Conservation (phyloP, 352 stramenopile genomes). For the Globisporangium recalcitrans region DNA sequence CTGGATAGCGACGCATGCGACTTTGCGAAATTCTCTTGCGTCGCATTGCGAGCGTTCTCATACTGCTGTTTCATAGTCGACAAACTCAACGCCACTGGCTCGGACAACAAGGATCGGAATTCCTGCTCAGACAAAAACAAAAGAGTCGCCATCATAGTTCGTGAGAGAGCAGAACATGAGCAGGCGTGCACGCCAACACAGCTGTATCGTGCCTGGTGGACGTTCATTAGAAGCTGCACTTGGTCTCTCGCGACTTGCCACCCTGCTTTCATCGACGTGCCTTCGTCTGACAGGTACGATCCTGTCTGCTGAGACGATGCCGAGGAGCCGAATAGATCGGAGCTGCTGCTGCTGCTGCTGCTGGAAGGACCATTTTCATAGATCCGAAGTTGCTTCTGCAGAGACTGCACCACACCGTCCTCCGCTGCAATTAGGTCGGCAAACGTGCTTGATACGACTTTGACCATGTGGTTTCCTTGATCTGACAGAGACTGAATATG, state of each 20-base stretch:
- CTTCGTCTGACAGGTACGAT: constrained; percentile 33
- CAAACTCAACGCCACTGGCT: constrained; percentile 67
- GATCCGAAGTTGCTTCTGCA: constrained; percentile 50
- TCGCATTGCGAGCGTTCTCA: constrained; percentile 41
- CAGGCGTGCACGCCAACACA: not conserved
- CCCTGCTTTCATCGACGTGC: constrained; percentile 41
- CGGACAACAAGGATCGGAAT: constrained; percentile 67
- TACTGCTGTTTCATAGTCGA: constrained; percentile 80
- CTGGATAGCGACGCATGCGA: constrained; percentile 38
- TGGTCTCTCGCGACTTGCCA: constrained; percentile 63
- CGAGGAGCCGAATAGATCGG: constrained; percentile 39
- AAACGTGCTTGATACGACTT: constrained; percentile 43
- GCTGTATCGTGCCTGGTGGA: constrained; percentile 40
- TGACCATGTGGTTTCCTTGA: constrained; percentile 52
- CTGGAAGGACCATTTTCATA: constrained; percentile 33
- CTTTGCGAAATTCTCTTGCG: constrained; percentile 64
- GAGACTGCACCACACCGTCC: constrained; percentile 40
- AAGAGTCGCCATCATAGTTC: no score
- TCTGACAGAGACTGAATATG: constrained; percentile 70
- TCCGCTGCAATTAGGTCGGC: constrained; percentile 56
- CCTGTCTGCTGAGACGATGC: constrained; percentile 17
- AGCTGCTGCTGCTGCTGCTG: constrained; percentile 5
- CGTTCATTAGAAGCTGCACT: constrained; percentile 48
- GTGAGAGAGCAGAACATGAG: not conserved
- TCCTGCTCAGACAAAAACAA: constrained; percentile 36